phyloP scores from a whole-genome alignment of 2,329 filamentous ascomycete genomes.

The Fusarium tanahbumbuense region DNA sequence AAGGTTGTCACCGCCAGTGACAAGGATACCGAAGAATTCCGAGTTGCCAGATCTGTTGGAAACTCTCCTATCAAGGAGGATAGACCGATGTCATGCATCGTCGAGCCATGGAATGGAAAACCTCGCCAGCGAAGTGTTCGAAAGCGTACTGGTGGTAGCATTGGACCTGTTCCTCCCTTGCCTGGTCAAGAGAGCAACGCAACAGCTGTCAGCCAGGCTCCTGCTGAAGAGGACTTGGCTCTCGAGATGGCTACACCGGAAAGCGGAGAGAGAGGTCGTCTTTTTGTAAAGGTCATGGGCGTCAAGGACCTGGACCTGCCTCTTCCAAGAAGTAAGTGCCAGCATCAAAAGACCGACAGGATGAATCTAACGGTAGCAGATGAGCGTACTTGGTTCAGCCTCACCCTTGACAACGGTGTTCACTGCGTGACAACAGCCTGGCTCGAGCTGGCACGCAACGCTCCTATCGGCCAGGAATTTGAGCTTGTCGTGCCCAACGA shows the following conservation, averaged over 20 bases:
- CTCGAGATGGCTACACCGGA: constrained; percentile 74
- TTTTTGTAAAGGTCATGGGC: constrained; percentile 99
- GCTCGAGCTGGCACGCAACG: constrained; percentile 90
- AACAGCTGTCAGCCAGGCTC: constrained; percentile 70
- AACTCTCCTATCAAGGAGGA: constrained; percentile 79
- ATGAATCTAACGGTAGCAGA: constrained; percentile 61
- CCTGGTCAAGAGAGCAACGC: constrained; percentile 90
- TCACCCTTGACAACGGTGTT: constrained; percentile 97
- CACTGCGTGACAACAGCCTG: constrained; percentile 98
- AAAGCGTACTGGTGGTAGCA: constrained; percentile 59
- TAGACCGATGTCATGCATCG: constrained; percentile 92
- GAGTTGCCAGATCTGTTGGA: constrained; percentile 69
- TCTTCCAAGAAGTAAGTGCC: constrained; percentile 83
- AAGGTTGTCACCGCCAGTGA: constrained; percentile 95
- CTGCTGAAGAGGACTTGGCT: constrained; percentile 73
- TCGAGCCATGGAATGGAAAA: constrained; percentile 95
- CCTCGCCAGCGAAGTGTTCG: constrained; percentile 72
- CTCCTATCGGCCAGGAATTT: constrained; percentile 97
- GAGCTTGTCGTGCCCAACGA: constrained; percentile 97
- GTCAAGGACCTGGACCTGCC: constrained; percentile 96
- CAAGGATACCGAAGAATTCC: constrained; percentile 69
- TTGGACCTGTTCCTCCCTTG: constrained; percentile 81
- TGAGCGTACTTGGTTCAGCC: constrained; percentile 92
- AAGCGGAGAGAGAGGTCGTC: constrained; percentile 84
- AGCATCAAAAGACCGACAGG: not conserved